These are phyloP conservation scores for Thinopyrum elongatum DNA, from an alignment of 176 grass and related monocot genomes.

Conservation along the genomic window DNA sequence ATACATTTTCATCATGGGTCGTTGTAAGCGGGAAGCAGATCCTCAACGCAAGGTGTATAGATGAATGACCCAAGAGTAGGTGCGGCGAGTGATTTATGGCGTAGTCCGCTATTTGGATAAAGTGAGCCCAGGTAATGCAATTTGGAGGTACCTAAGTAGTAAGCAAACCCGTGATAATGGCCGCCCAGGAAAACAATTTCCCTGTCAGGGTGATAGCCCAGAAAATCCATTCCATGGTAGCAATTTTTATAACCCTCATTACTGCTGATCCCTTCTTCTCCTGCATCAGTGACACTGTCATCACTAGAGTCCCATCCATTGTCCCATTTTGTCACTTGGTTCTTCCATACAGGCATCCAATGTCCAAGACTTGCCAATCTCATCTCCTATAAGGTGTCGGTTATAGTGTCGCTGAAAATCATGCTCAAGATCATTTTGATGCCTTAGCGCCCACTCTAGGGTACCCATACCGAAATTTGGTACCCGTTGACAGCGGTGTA, in stretches of 20 bases:
- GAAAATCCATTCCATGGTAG: not conserved
- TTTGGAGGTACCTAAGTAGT: conserved; percentile 4
- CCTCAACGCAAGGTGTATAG: not conserved
- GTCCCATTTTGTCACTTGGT: not conserved
- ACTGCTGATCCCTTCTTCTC: not conserved
- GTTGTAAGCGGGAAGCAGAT: not conserved
- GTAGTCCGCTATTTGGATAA: not conserved
- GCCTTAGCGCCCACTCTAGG: conserved; percentile 7
- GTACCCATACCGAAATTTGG: not conserved
- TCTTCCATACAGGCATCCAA: not conserved
- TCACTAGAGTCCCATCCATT: conserved; percentile 1
- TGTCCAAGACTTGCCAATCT: not conserved
- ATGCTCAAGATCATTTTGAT: not conserved
- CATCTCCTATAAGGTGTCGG: not conserved
- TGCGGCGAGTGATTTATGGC: not conserved
- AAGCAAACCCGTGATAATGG: not conserved
- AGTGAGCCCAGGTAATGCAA: conserved; percentile 1
- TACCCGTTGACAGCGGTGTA: not conserved
- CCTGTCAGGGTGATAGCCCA: conserved; percentile 5
- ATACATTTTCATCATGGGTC: not conserved
- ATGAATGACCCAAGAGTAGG: not conserved
- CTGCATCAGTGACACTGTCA: not conserved
- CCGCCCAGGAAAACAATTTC: conserved; percentile 4
- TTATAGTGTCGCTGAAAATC: not conserved
- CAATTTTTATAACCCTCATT: not conserved